Evolutionary conservation across 1,139 yeast genomes (phyloP).

Genomic region (Nadsonia commutata): DNA sequence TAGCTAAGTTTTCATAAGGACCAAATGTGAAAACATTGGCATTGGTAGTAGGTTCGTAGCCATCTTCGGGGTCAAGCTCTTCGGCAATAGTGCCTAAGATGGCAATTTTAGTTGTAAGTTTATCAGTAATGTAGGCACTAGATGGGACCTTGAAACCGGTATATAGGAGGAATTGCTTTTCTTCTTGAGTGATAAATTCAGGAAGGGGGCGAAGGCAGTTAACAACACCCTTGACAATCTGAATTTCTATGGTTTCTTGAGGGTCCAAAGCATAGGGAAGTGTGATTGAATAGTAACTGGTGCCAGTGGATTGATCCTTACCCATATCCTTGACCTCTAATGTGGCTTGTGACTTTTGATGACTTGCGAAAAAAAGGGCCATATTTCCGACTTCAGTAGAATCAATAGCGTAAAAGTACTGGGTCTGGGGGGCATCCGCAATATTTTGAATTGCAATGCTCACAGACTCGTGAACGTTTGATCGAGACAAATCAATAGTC

Average conservation of each 20-base stretch:
- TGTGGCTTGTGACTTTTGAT: not conserved
- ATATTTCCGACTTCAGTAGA: not conserved
- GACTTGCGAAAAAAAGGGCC: not conserved
- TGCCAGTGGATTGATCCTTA: not conserved
- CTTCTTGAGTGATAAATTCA: conserved; percentile 41
- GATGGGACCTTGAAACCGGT: conserved; percentile 42
- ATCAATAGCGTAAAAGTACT: not conserved
- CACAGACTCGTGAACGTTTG: not conserved
- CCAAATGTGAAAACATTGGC: conserved; percentile 39
- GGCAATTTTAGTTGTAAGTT: conserved; percentile 34
- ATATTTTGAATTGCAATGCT: not conserved
- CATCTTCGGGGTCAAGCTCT: conserved; percentile 13
- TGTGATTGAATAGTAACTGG: not conserved
- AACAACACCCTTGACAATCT: conserved; percentile 14
- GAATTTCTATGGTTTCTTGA: not conserved
- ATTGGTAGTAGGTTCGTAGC: conserved; percentile 16
- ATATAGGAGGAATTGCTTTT: conserved; percentile 44
- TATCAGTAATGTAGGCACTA: conserved; percentile 47
- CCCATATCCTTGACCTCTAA: not conserved
- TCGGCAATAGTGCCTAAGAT: conserved; percentile 11
- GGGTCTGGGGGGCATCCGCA: not conserved
- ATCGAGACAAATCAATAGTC: not conserved
- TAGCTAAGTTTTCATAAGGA: conserved; percentile 33
- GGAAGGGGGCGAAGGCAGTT: conserved; percentile 49
- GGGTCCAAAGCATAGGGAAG: not conserved